A percentile compares a stretch with the other conserved stretches of the same genome.
Conservation (phyloP, 179 eudicot species). For the Heliamphora pulchella region DNA sequence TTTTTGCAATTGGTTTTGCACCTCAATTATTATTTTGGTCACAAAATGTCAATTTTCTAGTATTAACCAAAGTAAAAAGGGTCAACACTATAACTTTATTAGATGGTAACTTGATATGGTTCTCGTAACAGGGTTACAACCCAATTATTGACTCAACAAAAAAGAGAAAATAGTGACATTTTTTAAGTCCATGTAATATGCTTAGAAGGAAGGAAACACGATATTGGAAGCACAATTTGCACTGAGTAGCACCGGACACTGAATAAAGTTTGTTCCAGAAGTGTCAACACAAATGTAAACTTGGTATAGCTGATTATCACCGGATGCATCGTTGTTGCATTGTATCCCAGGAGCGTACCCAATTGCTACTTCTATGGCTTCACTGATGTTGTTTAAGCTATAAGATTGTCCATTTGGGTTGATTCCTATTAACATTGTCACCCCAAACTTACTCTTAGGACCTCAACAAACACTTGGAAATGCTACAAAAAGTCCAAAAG, state of each 20-base stretch:
- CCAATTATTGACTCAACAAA: neutral
- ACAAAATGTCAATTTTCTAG: no score
- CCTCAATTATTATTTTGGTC: no score
- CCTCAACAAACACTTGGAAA: neutral
- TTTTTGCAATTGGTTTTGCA: no score
- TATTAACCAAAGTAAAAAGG: no score
- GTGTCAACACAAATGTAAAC: conserved; percentile 59
- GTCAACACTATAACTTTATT: no score
- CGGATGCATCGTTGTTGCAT: conserved; percentile 53
- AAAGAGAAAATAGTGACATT: no score
- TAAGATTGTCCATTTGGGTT: conserved; percentile 45
- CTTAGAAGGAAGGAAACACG: conserved; percentile 45
- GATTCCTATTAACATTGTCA: conserved; percentile 38
- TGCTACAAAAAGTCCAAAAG: neutral
- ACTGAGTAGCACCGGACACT: conserved; percentile 51
- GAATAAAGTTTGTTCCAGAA: conserved; percentile 40
- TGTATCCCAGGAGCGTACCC: conserved; percentile 44
- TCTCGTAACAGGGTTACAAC: neutral
- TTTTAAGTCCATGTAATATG: neutral
- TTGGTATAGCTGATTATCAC: conserved; percentile 59
- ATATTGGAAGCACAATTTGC: conserved; percentile 39
- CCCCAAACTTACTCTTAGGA: neutral
- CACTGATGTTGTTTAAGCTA: conserved; percentile 35
- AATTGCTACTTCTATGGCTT: conserved; percentile 35
- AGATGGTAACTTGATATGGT: no score